phyloP scores from a whole-genome alignment of 2,329 filamentous ascomycete genomes.

The Monilinia laxa region DNA sequence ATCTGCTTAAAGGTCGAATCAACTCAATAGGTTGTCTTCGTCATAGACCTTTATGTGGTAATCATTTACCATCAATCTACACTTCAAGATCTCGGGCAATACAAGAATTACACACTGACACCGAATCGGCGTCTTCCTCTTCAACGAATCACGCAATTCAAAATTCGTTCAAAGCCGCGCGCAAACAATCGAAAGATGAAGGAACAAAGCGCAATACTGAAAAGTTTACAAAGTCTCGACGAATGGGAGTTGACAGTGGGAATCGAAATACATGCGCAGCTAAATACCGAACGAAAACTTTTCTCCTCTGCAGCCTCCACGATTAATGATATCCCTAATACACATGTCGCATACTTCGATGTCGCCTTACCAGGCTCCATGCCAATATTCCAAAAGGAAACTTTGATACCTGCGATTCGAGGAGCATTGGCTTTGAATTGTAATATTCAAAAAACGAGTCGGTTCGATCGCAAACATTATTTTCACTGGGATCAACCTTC shows the following conservation, averaged over 20 bases:
- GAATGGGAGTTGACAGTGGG: slow-evolving; percentile 93
- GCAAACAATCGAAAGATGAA: slow-evolving; percentile 72
- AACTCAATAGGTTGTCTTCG: slow-evolving; percentile 35
- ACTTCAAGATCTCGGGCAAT: slow-evolving; percentile 26
- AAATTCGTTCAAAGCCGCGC: slow-evolving; percentile 49
- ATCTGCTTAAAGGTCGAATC: slow-evolving; percentile 38
- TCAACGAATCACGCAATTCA: slow-evolving; percentile 10
- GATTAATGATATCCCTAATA: slow-evolving; percentile 71
- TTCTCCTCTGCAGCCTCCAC: slow-evolving; percentile 74
- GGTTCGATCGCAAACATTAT: slow-evolving; percentile 96
- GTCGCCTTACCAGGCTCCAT: slow-evolving; percentile 85
- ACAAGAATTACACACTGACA: slow-evolving; percentile 26
- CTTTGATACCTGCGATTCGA: slow-evolving; percentile 83
- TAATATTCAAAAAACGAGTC: slow-evolving; percentile 70
- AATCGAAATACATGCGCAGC: slow-evolving; percentile 94
- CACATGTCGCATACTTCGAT: slow-evolving; percentile 87
- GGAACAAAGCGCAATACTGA: slow-evolving; percentile 51
- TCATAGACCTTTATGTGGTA: slow-evolving; percentile 19
- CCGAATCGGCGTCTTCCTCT: slow-evolving; percentile 19
- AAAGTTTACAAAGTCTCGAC: slow-evolving; percentile 47
- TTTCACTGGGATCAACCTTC: slow-evolving; percentile 98
- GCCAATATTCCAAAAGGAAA: slow-evolving; percentile 78
- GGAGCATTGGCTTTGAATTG: slow-evolving; percentile 85
- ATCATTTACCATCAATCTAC: slow-evolving; percentile 24
- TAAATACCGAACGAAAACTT: slow-evolving; percentile 85